These are phyloP conservation scores for Rhodotorula sp. DNA, from an alignment of 1,284 basidiomycete genomes.

Conservation along the genomic window DNA sequence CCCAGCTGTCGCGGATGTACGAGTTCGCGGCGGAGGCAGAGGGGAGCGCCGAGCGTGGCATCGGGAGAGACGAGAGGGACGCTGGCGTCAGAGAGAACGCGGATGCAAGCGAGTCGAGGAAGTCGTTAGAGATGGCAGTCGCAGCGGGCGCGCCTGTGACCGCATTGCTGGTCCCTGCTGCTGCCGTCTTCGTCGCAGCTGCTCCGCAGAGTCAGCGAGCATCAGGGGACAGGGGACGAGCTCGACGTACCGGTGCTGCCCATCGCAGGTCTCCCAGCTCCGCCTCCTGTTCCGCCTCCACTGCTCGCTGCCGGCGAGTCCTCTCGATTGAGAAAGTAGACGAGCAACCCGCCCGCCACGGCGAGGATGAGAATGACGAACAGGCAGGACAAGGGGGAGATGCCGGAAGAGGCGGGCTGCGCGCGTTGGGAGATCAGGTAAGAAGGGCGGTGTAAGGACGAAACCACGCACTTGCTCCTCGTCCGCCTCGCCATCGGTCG, in stretches of 20 bases:
- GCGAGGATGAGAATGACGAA: not conserved
- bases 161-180: not conserved
- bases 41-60: conserved; percentile 1
- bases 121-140: not conserved
- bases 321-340: not conserved
- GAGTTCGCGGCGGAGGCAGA: not conserved
- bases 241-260: not conserved
- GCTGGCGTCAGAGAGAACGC: conserved; percentile 17
- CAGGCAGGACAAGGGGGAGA: not conserved
- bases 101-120: conserved; percentile 22
- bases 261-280: no score
- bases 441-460: no score
- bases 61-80: not conserved
- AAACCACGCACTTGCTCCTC: not conserved
- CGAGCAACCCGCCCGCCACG: not conserved
- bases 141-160: not conserved
- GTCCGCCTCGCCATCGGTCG: not conserved
- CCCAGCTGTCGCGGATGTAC: conserved; percentile 9
- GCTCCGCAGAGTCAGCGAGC: no score
- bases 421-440: not conserved
- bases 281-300: not conserved
- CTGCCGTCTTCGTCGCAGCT: not conserved
- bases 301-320: not conserved
- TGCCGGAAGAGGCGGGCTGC: not conserved
- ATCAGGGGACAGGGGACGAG: no score